A percentile compares a stretch with the other conserved stretches of the same genome.
These are phyloP conservation scores for Arthrobotrys iridis DNA, from an alignment of 2,329 filamentous ascomycete species.

Conservation along the genomic window DNA sequence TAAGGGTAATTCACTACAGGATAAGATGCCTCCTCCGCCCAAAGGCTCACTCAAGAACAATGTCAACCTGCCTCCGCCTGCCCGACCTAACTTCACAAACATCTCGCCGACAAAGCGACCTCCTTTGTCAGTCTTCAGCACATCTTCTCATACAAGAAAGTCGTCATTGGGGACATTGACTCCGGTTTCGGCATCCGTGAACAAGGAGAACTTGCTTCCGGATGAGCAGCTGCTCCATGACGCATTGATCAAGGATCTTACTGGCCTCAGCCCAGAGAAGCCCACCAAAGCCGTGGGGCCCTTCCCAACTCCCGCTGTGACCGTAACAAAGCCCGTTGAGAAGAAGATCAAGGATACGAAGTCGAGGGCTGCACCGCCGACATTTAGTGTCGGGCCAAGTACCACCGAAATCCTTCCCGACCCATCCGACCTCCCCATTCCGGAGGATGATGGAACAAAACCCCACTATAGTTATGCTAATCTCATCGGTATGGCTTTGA, in stretches of 20 bases:
- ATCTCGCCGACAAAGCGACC: constrained; percentile 51
- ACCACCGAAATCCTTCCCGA: constrained; percentile 69
- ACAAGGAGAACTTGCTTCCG: constrained; percentile 52
- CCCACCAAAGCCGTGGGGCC: constrained; percentile 16
- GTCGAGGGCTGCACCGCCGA: constrained; percentile 26
- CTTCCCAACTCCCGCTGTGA: constrained; percentile 11
- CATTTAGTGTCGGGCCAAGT: constrained; percentile 39
- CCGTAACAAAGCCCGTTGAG: constrained; percentile 34
- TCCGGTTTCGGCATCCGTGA: constrained; percentile 45
- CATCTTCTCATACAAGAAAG: constrained; percentile 48
- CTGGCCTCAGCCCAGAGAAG: constrained; percentile 41
- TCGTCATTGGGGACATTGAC: constrained; percentile 40
- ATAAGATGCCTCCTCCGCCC: constrained; percentile 52
- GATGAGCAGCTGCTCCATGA: constrained; percentile 51
- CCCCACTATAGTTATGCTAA: constrained; percentile 92
- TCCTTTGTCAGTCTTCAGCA: constrained; percentile 48
- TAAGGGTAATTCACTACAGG: constrained; percentile 43
- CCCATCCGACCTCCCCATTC: constrained; percentile 79
- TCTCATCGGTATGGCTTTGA: constrained; percentile 95
- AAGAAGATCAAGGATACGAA: constrained; percentile 50
- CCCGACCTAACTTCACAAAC: constrained; percentile 42
- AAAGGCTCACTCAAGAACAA: constrained; percentile 47
- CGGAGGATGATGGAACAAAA: constrained; percentile 87
- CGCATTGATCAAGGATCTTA: constrained; percentile 52
- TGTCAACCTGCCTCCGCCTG: constrained; percentile 45